Percentiles rank a stretch among this genome's conserved stretches.
These are phyloP conservation scores for Ormosia emarginata DNA, from an alignment of 306 rosid genomes.

Conservation along the genomic window DNA sequence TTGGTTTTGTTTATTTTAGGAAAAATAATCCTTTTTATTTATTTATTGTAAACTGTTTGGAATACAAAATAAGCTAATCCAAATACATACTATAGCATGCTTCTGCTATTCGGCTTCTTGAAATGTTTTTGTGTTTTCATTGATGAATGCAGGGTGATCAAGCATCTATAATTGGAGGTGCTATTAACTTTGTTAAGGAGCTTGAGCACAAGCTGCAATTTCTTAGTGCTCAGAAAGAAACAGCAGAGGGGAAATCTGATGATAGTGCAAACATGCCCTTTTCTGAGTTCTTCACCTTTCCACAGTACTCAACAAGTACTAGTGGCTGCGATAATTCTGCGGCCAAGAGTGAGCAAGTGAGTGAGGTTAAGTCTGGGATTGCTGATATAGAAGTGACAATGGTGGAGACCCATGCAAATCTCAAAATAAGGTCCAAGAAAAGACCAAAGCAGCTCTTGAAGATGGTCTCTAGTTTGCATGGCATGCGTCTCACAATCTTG, in stretches of 20 bases:
- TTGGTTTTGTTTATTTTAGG: background rate
- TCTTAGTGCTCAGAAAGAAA: constrained; percentile 44
- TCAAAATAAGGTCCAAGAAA: constrained; percentile 70
- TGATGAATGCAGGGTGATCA: constrained; percentile 74
- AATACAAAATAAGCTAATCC: too few species aligned
- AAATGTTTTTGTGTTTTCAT: background rate
- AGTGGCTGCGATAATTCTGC: constrained; percentile 22
- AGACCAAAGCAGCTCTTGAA: constrained; percentile 72
- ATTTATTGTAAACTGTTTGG: too few species aligned
- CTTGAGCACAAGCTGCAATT: constrained; percentile 78
- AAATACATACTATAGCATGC: too few species aligned
- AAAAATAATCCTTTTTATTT: too few species aligned
- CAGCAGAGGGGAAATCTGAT: constrained; percentile 9
- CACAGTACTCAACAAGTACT: constrained; percentile 67
- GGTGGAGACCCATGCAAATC: constrained; percentile 92
- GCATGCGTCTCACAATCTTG: constrained; percentile 69
- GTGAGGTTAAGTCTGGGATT: constrained; percentile 30
- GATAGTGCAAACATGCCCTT: constrained; percentile 37
- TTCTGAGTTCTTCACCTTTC: constrained; percentile 83
- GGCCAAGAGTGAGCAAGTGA: constrained; percentile 18
- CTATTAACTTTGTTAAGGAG: constrained; percentile 88
- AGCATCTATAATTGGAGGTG: constrained; percentile 93
- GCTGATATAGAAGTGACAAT: constrained; percentile 90
- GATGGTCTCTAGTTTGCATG: constrained; percentile 65
- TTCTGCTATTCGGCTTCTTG: background rate